Evolutionary conservation across 352 stramenopile species (phyloP), one percentile per base, ranked within the genome.

Genomic region (Phytophthora vignae): DNA sequence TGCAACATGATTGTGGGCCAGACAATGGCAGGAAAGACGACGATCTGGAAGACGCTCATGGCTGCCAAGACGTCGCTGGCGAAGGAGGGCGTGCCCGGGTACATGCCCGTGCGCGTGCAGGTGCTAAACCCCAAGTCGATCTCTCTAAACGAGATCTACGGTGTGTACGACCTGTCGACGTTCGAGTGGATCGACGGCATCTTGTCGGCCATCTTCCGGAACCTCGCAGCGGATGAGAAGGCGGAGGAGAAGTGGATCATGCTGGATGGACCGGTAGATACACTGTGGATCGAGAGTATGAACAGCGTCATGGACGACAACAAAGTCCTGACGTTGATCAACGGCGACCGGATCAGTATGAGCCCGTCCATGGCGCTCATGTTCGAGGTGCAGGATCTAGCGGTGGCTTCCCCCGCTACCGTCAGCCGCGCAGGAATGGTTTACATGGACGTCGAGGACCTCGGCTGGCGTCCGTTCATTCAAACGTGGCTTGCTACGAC

Each of bases 341-440:
- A 96, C 68, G 90, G 90, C 21, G 89, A 97, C 55, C 85, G 88
- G 17, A 95, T 97, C 67, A 92, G 82, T 58, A 95, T 96, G 88
- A 93, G 83, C 31, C 67, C 85, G 9, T 91, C 85, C 1, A 95
- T 96, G 89, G 85, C 96, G 53, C 92, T 98, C 42, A 83, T 99
- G 59, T 98, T 99, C 55, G 96, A 99, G 71, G 95, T 98, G 5
- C 96, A 98, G 70, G 95, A 99, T 69, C 82, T 99, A 1, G 91
- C 91, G 0, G 95, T 98, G 9, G 96, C 96, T 21, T 98, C 93
- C 9, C 96, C 96, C 3, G 96, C 96, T 1, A 99, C 96, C 2
- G 96, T 99, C 1, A 98, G 89, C 58, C 87, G 95, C 36, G 93
- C 94, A 21, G 96, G 96, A 31, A 97, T 99, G 83, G 93, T 99